phyloP scores from a whole-genome alignment of 495 filamentous ascomycete species.

The Glonium stellatum region DNA sequence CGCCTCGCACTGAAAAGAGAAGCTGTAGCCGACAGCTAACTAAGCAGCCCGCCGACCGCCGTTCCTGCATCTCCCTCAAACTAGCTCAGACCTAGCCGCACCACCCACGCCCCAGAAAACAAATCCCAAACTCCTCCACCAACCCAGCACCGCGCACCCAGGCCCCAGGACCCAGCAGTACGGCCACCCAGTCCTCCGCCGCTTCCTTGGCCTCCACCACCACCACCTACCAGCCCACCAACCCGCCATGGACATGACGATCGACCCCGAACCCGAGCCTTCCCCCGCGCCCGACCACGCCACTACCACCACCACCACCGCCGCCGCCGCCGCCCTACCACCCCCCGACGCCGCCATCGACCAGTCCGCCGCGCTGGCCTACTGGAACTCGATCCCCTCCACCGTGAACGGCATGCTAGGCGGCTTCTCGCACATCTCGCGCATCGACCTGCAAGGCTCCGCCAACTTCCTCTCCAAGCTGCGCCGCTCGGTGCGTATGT shows the following conservation, averaged over 20 bases:
- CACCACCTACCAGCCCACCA: neutral
- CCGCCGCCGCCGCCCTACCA: conserved; percentile 47
- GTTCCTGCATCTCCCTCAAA: too few species aligned
- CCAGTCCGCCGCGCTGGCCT: conserved; percentile 45
- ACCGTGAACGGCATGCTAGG: conserved; percentile 78
- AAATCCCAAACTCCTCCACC: neutral
- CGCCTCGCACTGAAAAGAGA: too few species aligned
- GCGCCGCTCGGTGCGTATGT: conserved; percentile 36
- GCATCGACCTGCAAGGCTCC: conserved; percentile 71
- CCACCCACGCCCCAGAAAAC: too few species aligned
- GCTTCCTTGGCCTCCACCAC: neutral
- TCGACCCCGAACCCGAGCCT: too few species aligned
- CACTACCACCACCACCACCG: neutral
- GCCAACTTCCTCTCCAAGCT: conserved; percentile 71
- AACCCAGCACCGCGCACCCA: neutral
- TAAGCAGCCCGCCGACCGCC: too few species aligned
- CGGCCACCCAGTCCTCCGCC: neutral
- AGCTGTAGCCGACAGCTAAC: too few species aligned
- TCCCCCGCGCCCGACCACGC: too few species aligned
- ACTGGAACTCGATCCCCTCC: conserved; percentile 69
- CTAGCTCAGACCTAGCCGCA: too few species aligned
- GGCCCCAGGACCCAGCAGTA: too few species aligned
- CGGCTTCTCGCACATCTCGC: conserved; percentile 65
- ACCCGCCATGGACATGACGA: conserved; percentile 21
- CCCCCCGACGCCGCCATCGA: conserved; percentile 45